phyloP scores from a whole-genome alignment of 768 basidiomycete species.

The Boletus reticuloceps region DNA sequence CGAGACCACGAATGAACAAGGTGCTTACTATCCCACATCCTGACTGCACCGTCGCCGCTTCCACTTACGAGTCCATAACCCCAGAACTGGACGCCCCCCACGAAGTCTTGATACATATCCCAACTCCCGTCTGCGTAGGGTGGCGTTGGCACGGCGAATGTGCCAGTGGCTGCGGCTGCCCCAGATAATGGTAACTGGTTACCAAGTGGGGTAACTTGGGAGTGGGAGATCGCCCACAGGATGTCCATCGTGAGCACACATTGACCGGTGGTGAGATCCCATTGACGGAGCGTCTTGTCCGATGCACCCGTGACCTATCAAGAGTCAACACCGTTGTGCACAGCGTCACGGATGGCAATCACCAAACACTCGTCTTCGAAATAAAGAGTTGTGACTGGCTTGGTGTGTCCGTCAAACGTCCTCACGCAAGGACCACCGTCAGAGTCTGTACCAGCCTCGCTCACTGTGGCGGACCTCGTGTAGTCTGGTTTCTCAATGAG shows the following conservation, averaged over 20 bases:
- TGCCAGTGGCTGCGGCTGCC: constrained; percentile 52
- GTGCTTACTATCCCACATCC: constrained; percentile 98
- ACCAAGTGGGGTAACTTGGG: constrained; percentile 47
- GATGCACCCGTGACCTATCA: constrained; percentile 93
- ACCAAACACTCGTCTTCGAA: constrained; percentile 95
- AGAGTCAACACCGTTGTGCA: constrained; percentile 14
- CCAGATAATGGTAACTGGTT: constrained; percentile 48
- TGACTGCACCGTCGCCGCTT: constrained; percentile 93
- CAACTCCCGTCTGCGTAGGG: constrained; percentile 87
- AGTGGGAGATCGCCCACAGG: constrained; percentile 97
- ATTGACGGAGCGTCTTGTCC: constrained; percentile 97
- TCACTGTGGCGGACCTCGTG: constrained; percentile 38
- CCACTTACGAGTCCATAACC: constrained; percentile 96
- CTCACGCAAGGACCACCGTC: constrained; percentile 53
- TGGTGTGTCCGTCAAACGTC: constrained; percentile 86
- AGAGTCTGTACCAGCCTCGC: constrained; percentile 46
- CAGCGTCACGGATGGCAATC: constrained; percentile 25
- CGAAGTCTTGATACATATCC: constrained; percentile 97
- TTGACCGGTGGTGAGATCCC: constrained; percentile 96
- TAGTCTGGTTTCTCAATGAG: constrained; percentile 38
- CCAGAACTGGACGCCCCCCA: constrained; percentile 98
- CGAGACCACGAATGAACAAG: not conserved
- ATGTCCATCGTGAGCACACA: constrained; percentile 99
- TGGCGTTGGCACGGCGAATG: constrained; percentile 81
- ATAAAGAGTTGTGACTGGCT: constrained; percentile 89